Evolutionary conservation across 139 green algal genomes (phyloP), one percentile per base, ranked within the genome.

Genomic region (Chlorella sorokiniana): DNA sequence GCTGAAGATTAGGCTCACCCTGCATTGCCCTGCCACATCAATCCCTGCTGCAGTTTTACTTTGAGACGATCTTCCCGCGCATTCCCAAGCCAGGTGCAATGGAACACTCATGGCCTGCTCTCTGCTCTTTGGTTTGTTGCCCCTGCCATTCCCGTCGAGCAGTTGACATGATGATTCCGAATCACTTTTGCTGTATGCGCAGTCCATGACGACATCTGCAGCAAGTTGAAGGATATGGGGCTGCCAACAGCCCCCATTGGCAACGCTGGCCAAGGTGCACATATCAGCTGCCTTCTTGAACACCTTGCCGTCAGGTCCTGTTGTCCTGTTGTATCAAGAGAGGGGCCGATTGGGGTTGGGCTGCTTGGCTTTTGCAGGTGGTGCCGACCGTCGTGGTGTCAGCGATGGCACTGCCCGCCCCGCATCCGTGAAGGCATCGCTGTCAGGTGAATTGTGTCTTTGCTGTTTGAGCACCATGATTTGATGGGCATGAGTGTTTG

Each of bases 1-100:
- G n/a, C n/a, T n/a, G n/a, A n/a, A n/a, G n/a, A n/a, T n/a, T n/a
- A n/a, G n/a, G n/a, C n/a, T n/a, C n/a, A 27, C 7, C 42, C 27
- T 48, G 31, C 52, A 48, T 81, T 31, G 74, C 38, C 25, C 8
- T 41, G 61, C 33, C 33, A 8, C 45, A 33, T 38, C 23, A 11
- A 8, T 38, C 10, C 22, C 23, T 59, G 31, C 61, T 79, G 85
- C 91, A 98, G 95, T 98, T 97, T 84, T 99, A 99, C 85, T 99
- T 98, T 86, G 96, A 99, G 88, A 98, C 95, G 37, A 96, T 99
- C 79, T 98, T 98, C 79, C 95, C 95, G 20, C 91, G 96, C 56
- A 95, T 99, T 35, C 96, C 96, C 44, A 97, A 98, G 89, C 89
- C 91, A 22, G 73, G 73, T 79, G 73, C 27, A n/a, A 9, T 11